Base-by-base conservation (phyloP, 768 basidiomycete genomes). In the Dictyophora rubrovolvata region DNA sequence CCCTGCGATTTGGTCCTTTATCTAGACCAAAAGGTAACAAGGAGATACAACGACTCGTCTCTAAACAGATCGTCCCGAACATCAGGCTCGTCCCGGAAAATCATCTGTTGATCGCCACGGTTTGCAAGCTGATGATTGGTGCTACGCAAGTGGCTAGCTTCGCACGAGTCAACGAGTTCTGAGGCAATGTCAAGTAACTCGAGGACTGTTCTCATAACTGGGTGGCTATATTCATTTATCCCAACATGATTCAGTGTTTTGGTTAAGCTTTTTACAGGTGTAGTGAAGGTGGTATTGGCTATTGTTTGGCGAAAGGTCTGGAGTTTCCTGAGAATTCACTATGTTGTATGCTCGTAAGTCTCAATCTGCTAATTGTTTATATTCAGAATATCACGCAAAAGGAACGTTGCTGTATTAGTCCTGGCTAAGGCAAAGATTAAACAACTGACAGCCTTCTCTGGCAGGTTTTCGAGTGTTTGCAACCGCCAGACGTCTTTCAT, bases 401-500 rank as follows among this genome's bases (percentile, higher is more conserved):
- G 54, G 54, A 42, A 36, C 23, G 18, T 35, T 55, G 17, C 23
- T 14, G 17, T 9, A 18, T 18, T 35, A 1, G 22, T n/a, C 18
- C 18, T 55, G n/a, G 22, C 22, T 10, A 17, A 11, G 20, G n/a
- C n/a, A n/a, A n/a, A n/a, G n/a, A n/a, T n/a, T n/a, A 1, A 18
- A 14, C 33, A 48, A 20, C 16, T 28, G 20, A n/a, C 47, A 12
- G 16, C 7, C 21, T 12, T 21, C 28, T 51, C 18, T 28, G 14
- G 9, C 53, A 63, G 63, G 63, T 22, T 20, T 54, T 28, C 61
- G 61, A 22, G 64, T 65, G 37, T 64, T 64, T 47, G 63, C 64
- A 22, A 65, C 59, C 16, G 62, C 64, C 22, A 52, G 64, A 16
- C 60, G 61, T 17, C 34, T 64, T 17, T 56, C 58, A 12, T 37